A percentile compares a stretch with the other conserved stretches of the same genome.
These are phyloP conservation scores for Hortiboletus flavorubellus DNA, from an alignment of 768 basidiomycete species.

Conservation along the genomic window DNA sequence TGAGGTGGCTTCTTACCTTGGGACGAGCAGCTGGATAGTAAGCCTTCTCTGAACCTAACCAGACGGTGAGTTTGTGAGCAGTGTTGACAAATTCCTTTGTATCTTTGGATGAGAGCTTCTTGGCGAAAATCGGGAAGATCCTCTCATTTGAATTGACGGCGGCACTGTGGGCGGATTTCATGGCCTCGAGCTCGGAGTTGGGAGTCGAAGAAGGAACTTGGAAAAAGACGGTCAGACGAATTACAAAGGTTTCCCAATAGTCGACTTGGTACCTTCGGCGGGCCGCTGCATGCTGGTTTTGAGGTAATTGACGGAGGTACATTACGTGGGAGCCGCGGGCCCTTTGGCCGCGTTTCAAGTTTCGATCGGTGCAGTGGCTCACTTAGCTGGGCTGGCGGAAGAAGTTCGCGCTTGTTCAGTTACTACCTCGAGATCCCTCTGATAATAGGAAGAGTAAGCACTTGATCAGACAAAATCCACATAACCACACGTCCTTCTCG, in stretches of 20 bases:
- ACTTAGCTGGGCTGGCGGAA: no score
- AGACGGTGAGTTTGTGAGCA: conserved; percentile 39
- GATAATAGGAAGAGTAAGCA: no score
- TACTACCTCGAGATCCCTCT: no score
- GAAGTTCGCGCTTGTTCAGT: no score
- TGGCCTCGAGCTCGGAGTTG: conserved; percentile 2
- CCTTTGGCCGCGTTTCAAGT: no score
- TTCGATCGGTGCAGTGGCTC: no score
- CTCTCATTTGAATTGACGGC: conserved; percentile 33
- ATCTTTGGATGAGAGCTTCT: conserved; percentile 32
- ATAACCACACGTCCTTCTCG: no score
- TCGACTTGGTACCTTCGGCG: conserved; percentile 6
- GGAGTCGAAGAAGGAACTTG: conserved; percentile 7
- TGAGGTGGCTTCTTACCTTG: conserved; percentile 36
- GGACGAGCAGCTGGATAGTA: conserved; percentile 51
- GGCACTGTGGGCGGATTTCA: conserved; percentile 13
- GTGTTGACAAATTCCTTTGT: conserved; percentile 17
- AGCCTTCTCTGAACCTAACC: conserved; percentile 46
- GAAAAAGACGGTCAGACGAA: neutral
- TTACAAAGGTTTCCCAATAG: neutral
- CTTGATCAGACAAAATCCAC: no score
- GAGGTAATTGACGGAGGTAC: neutral
- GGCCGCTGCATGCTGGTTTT: conserved; percentile 11
- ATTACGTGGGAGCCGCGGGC: conserved; percentile 8
- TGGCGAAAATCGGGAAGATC: conserved; percentile 35